Percentiles rank a stretch among this genome's conserved stretches.
Evolutionary conservation across 495 filamentous ascomycete genomes (phyloP).

Genomic region (Neurospora tetraspora): DNA sequence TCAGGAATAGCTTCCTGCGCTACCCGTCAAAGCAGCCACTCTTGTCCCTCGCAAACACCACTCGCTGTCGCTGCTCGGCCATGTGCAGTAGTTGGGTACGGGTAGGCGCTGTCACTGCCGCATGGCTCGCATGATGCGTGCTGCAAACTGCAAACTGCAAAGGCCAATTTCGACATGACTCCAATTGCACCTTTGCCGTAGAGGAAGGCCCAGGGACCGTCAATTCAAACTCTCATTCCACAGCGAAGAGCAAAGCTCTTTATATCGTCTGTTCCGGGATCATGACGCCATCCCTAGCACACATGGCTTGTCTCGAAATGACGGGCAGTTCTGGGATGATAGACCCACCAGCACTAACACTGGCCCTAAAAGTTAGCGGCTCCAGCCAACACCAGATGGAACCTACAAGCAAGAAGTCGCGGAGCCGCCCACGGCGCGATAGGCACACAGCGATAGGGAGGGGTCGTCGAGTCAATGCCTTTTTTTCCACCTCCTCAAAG

Average conservation of each 20-base stretch:
- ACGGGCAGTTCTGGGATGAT: background rate
- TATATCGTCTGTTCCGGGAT: background rate
- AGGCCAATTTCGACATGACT: background rate
- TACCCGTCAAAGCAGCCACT: background rate
- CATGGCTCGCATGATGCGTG: background rate
- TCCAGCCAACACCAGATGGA: background rate
- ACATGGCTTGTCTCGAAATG: background rate
- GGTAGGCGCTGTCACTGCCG: background rate
- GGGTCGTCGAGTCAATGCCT: background rate
- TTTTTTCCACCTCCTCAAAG: background rate
- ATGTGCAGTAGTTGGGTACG: background rate
- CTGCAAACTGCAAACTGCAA: background rate
- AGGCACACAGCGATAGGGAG: background rate
- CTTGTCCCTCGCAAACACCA: background rate
- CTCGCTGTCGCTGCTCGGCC: background rate
- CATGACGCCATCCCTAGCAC: background rate
- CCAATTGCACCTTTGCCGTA: background rate
- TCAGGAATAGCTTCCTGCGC: background rate
- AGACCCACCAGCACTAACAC: background rate
- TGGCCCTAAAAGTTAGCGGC: background rate
- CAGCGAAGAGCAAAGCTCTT: background rate
- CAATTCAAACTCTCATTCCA: background rate
- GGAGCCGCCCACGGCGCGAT: background rate
- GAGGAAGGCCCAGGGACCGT: background rate
- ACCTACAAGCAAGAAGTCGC: background rate